Evolutionary conservation across 176 grass and related monocot species (phyloP).

Genomic region (Phoenix roebelenii): DNA sequence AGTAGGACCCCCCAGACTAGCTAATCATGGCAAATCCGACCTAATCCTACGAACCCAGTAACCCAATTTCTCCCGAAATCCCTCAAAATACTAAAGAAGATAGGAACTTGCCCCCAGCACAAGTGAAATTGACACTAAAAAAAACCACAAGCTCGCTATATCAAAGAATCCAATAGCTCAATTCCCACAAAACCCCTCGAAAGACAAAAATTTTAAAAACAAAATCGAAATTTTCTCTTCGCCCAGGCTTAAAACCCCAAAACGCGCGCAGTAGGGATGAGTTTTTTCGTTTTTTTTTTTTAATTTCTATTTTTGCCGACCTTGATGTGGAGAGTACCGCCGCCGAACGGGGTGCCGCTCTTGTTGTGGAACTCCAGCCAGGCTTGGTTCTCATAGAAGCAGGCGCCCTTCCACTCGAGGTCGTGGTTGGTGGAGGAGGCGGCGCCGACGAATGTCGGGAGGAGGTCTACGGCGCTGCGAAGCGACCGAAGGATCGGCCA

Average conservation of each 20-base stretch:
- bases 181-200: not conserved
- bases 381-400: constrained; percentile 77
- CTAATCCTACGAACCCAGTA: too few species aligned
- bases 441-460: constrained; percentile 72
- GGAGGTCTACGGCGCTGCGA: constrained; percentile 49
- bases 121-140: not conserved
- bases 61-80: not conserved
- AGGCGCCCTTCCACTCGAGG: constrained; percentile 82
- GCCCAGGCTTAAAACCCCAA: too few species aligned
- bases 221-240: not conserved
- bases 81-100: not conserved
- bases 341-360: constrained; percentile 11
- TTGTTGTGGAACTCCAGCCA: constrained; percentile 30
- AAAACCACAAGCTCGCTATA: too few species aligned
- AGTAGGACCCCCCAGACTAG: too few species aligned
- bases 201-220: not conserved
- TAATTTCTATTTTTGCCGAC: not conserved
- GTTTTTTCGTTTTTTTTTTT: not conserved
- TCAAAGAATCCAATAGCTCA: not conserved
- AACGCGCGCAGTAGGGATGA: too few species aligned
- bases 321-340: constrained; percentile 24
- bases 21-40: too few species aligned
- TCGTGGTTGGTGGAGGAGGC: constrained; percentile 20
- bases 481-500: constrained; percentile 53
- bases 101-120: not conserved